Conservation (phyloP, 768 basidiomycete genomes). For the Tricholomella constricta region DNA sequence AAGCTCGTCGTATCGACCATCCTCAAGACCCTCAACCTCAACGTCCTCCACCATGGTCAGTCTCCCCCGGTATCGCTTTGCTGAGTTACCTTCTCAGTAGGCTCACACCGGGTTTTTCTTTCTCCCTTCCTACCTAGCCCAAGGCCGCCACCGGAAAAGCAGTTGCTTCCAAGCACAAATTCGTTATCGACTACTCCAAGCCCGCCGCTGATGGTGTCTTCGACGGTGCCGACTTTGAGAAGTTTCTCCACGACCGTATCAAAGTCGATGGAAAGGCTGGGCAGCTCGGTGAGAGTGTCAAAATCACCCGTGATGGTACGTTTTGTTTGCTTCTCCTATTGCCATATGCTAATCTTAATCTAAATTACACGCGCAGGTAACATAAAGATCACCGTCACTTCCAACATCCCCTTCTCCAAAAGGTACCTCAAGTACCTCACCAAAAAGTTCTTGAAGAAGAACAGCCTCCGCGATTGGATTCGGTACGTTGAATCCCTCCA, state of each 20-base stretch:
- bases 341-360: not conserved
- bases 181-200: constrained; percentile 83
- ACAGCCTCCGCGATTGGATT: constrained; percentile 93
- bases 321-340: constrained; percentile 13
- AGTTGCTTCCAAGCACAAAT: constrained; percentile 68
- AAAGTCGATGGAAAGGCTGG: constrained; percentile 93
- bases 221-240: constrained; percentile 67
- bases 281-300: constrained; percentile 87
- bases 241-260: constrained; percentile 92
- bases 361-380: constrained; percentile 48
- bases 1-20: constrained; percentile 12
- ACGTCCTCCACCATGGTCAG: constrained; percentile 65
- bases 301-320: constrained; percentile 85
- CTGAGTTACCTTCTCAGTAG: constrained; percentile 93
- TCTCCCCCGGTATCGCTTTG: constrained; percentile 70
- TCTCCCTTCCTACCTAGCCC: constrained; percentile 45
- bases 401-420: constrained; percentile 92
- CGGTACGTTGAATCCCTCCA: constrained; percentile 48
- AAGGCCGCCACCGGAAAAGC: constrained; percentile 58
- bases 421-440: constrained; percentile 98
- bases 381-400: constrained; percentile 82
- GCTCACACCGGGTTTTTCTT: constrained; percentile 55
- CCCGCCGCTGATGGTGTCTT: constrained; percentile 64
- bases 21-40: constrained; percentile 29
- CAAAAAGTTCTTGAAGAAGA: constrained; percentile 99